Evolutionary conservation across 164 flowering plant species (phyloP).

Genomic region (Nymphaea thermarum): DNA sequence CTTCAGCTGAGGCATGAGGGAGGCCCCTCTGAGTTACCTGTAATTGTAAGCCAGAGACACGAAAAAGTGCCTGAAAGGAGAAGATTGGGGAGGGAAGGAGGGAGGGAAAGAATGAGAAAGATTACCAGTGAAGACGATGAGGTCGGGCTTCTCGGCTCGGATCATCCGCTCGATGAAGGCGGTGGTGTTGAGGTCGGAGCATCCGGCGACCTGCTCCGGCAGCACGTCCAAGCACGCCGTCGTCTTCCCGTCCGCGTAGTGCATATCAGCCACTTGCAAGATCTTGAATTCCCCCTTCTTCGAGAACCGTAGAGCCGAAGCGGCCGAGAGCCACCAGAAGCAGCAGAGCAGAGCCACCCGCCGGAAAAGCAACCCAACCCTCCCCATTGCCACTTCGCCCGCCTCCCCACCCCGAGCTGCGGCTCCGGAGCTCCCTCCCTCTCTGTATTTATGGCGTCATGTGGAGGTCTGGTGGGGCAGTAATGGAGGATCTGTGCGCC

Average conservation of each 20-base stretch:
- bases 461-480: no score
- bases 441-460: no score
- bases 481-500: no score
- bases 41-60: no score
- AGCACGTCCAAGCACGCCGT: conserved; percentile 58
- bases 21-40: no score
- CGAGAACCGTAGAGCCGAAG: conserved; percentile 8
- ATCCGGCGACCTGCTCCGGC: conserved; percentile 33
- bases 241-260: conserved; percentile 56
- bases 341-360: no score
- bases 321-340: not conserved
- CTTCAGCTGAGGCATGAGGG: no score
- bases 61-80: not conserved
- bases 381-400: no score
- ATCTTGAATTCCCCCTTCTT: conserved; percentile 64
- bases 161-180: conserved; percentile 65
- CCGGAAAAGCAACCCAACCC: no score
- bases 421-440: no score
- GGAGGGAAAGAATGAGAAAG: not conserved
- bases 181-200: conserved; percentile 94
- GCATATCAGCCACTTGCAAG: conserved; percentile 93
- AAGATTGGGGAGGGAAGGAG: not conserved
- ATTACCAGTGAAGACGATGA: conserved; percentile 84
- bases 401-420: no score
- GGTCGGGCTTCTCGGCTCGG: conserved; percentile 66